phyloP scores from a whole-genome alignment of 495 filamentous ascomycete genomes.

The Xylaria telfairii region DNA sequence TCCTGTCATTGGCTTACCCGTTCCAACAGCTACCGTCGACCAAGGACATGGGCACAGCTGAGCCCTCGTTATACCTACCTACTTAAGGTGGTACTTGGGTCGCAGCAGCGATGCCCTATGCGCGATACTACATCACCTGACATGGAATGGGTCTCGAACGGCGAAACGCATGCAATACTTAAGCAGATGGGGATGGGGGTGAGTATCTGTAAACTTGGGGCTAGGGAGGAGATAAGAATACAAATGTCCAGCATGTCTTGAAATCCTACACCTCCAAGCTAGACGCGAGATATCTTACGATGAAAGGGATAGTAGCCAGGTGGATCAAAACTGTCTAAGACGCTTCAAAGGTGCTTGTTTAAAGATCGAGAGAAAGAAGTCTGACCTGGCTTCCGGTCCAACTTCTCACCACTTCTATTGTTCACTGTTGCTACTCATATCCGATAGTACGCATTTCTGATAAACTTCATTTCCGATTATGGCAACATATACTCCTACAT shows the following conservation, averaged over 20 bases:
- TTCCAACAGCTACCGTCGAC: constrained; percentile 4
- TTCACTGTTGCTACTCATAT: neutral
- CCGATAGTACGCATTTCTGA: constrained; percentile 1
- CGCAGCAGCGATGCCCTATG: neutral
- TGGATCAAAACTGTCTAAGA: neutral
- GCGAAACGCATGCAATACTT: neutral
- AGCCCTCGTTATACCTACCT: neutral
- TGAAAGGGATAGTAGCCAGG: neutral
- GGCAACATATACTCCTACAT: neutral
- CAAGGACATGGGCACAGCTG: constrained; percentile 8
- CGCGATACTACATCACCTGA: constrained; percentile 7
- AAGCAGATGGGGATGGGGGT: neutral
- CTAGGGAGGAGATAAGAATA: constrained; percentile 7
- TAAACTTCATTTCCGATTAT: neutral
- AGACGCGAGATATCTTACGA: neutral
- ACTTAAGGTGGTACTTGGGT: neutral
- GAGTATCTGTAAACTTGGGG: neutral
- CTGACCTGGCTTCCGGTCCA: neutral
- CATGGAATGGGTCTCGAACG: neutral
- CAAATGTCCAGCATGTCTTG: constrained; percentile 10
- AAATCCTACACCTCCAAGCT: neutral
- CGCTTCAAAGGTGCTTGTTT: neutral
- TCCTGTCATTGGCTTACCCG: constrained; percentile 16
- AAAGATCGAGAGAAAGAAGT: neutral
- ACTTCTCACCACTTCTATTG: neutral